Base-by-base conservation (phyloP, 495 filamentous ascomycete species). In the Talaromyces proteolyticus region DNA sequence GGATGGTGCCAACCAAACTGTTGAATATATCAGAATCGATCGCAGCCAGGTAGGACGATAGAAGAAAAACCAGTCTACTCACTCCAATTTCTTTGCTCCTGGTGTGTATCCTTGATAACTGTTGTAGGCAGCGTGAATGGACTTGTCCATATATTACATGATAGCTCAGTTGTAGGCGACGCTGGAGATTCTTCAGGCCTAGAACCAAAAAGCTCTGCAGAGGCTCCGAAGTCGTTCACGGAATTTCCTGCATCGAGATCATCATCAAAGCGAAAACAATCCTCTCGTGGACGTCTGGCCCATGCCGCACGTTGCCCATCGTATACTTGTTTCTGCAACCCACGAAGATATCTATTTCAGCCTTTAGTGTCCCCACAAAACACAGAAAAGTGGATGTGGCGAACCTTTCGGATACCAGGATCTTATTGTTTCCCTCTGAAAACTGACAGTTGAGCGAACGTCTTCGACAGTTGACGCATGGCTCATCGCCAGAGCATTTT, bases 401-500 rank as follows among this genome's bases (percentile, higher is more conserved):
- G 6, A 21, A 65, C 61, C 57, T 61, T 41, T 65, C 58, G 7
- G 54, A 36, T 7, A 67, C 58, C 21, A 56, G 16, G 6, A 67
- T 44, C 25, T 56, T 58, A 26, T 52, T 63, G 12, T 26, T 42
- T 3, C 38, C 54, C 2, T 60, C 57, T 24, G 52, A 18, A 46
- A 63, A 61, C 19, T 55, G 55, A 37, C 64, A 67, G 26, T 46
- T 52, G 1, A 65, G 18, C 5, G 23, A 19, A 20, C 57, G 53
- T 24, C 60, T 47, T 40, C 49, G 53, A 44, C 66, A 72, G 47
- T 68, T 65, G 17, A 51, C 54, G 47, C 66, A 69, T 14, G 66
- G 66, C 6, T 58, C 55, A 4, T 51, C 42, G 36, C 63, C 64
- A 6, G 66, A 66, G 53, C 66, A 72, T 52, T 65, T 68, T 47